Evolutionary conservation across 106 monocot species (phyloP), one percentile per base, ranked within the genome.

Genomic region (Acorus gramineus): DNA sequence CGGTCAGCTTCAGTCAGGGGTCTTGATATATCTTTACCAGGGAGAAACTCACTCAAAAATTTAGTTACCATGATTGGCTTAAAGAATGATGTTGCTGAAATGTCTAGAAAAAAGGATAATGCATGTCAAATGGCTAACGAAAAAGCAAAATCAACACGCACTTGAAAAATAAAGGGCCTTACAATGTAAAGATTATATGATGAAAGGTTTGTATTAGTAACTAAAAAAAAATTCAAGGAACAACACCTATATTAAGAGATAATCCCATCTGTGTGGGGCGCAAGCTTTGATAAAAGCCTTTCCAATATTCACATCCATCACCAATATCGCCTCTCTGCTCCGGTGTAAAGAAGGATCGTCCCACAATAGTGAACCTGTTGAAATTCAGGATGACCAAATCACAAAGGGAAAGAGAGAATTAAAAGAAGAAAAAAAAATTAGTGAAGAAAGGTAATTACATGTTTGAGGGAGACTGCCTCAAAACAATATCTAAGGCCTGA

Each of bases 221-320:
- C 28, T 28, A 28, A 28, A 28, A 28, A n/a, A 28, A 28, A 28
- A 28, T 28, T 28, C 28, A 28, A 28, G 28, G 28, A 28, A 28
- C 28, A 28, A 28, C 75, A 93, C 92, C 92, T 5, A 83, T 66
- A 46, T 93, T 89, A 4, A 93, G 60, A 43, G 85, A 85, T 4
- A 88, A 9, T 0, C 93, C 93, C 85, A 93, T 89, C 53, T 88
- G 93, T 3, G 93, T 86, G 5, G 93, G 93, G 5, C 89, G 73
- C 28, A 93, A 72, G 67, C 82, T 85, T 63, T 93, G 93, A 53
- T 83, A 93, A 55, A 75, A 93, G 0, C 93, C 93, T 9, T 70
- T 80, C 89, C 93, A 93, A 69, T 73, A 85, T 69, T 93, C 93
- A 42, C 89, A 47, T 5, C 93, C 93, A 6, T 77, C 79, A 48